Percentiles rank a stretch among this genome's conserved stretches.
Conservation (phyloP, 1,284 basidiomycete species). For the Abortiporus biennis region DNA sequence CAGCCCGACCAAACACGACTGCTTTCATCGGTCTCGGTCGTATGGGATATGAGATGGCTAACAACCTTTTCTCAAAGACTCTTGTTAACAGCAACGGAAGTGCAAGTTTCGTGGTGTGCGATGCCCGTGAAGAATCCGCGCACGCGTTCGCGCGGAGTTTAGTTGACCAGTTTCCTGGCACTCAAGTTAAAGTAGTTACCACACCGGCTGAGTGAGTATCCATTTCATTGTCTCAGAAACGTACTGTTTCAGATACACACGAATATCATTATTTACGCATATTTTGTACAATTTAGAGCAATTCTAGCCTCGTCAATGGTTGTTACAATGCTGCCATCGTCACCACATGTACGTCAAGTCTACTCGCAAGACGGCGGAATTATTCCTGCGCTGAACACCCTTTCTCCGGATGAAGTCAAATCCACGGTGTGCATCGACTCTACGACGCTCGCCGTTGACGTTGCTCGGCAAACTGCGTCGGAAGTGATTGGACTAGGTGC, state of each 20-base stretch:
- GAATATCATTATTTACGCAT: not conserved
- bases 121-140: constrained; percentile 60
- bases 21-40: constrained; percentile 78
- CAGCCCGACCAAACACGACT: constrained; percentile 43
- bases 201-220: constrained; percentile 64
- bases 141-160: constrained; percentile 52
- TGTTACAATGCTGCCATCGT: constrained; percentile 85
- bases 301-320: constrained; percentile 58
- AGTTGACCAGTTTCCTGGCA: constrained; percentile 46
- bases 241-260: not conserved
- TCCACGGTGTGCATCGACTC: constrained; percentile 79
- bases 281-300: constrained; percentile 38
- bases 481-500: constrained; percentile 55
- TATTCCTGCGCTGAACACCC: constrained; percentile 44
- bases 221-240: no score
- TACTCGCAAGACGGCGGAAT: constrained; percentile 57
- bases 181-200: constrained; percentile 46
- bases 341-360: constrained; percentile 72
- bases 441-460: constrained; percentile 78
- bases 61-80: constrained; percentile 72
- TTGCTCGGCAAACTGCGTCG: constrained; percentile 59
- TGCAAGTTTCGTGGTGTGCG: constrained; percentile 68
- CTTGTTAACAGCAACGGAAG: constrained; percentile 37
- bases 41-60: constrained; percentile 84
- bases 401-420: constrained; percentile 33